Base-by-base conservation (phyloP, 305 asterid genomes). In the Plantago coronopus region DNA sequence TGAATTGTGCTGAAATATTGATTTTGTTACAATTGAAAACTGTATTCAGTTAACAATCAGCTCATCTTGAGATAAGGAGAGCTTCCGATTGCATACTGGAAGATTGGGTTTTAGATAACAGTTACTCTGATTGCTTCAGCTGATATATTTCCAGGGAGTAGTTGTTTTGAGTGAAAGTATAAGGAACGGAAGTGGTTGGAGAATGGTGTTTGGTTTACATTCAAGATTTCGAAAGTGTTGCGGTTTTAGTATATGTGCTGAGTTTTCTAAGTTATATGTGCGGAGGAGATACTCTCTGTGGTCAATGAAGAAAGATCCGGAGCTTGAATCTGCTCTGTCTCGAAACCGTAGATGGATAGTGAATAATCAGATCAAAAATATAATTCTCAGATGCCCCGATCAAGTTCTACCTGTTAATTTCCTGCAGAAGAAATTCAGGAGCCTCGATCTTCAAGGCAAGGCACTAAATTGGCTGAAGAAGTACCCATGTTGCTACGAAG, bases 271-370 rank as follows among this genome's bases (percentile, higher is more conserved):
- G 64, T 61, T 45, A 44, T 57, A 47, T 47, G 43, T 62, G 34
- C 67, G 19, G 29, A 73, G 89, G 69, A 65, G 69, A 21, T 78
- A 76, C 59, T 75, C 98, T 17, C 68, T 91, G 54, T 91, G 95
- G 96, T 88, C 98, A 20, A 91, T 91, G 98, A 88, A 86, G 93
- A 91, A 91, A 74, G 95, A 91, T 44, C 87, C 93, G 0, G 93
- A 88, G 61, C 96, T 91, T 54, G 96, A 91, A 70, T 66, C 78
- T 17, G 95, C 93, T 21, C 74, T 86, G 16, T 76, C 83, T 58
- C 76, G 98, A 60, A 91, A 88, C 61, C 89, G 85, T 18, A 77
- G 98, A 40, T 91, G 98, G 98, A 75, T 91, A 65, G 90, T 84
- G 70, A 86, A 91, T 72, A 88, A 88, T 73, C 95, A 91, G 77